Base-by-base conservation (phyloP, 768 basidiomycete genomes). In the Melanogaster broomeanus region DNA sequence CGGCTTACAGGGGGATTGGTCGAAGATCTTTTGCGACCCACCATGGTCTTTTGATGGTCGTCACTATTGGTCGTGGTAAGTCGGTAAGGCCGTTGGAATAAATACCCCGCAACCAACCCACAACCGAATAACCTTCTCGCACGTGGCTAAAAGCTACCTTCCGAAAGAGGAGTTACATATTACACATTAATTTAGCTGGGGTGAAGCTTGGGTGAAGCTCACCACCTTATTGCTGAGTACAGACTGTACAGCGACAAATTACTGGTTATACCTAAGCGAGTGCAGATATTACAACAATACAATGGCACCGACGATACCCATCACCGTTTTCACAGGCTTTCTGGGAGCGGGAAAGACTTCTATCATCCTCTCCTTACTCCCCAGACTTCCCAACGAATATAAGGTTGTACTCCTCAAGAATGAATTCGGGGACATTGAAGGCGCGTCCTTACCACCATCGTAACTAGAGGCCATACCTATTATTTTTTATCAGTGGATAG, bases 271-370 rank as follows among this genome's bases (percentile, higher is more conserved):
- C 25, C 25, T 8, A 4, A 28, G 40, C 31, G 10, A 27, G 22
- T 48, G 22, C n/a, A 12, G 25, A 27, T 27, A 27, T 27, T n/a
- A n/a, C n/a, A n/a, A n/a, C n/a, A n/a, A n/a, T 7, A 48, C 15
- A 39, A 63, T 65, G 63, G 6, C 45, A 18, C 47, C 9, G 33
- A 43, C 18, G 10, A 44, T 93, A 59, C 92, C 93, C 12, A 87
- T 97, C 57, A 95, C 95, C 1, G 90, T 95, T 51, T 93, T 96
- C 71, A 98, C 94, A n/a, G 94, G 94, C 15, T 96, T 93, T 65
- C 81, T 93, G 4, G 90, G 88, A 3, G 87, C 87, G 16, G 89
- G 88, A 38, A 90, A 90, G 68, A 90, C 87, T 0, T 84, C 83
- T 3, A 75, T 89, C 24, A 95, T 97, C 56, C 81, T 96, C 16